Evolutionary conservation across 306 rosid species (phyloP).

Genomic region (Nissolia schottii): DNA sequence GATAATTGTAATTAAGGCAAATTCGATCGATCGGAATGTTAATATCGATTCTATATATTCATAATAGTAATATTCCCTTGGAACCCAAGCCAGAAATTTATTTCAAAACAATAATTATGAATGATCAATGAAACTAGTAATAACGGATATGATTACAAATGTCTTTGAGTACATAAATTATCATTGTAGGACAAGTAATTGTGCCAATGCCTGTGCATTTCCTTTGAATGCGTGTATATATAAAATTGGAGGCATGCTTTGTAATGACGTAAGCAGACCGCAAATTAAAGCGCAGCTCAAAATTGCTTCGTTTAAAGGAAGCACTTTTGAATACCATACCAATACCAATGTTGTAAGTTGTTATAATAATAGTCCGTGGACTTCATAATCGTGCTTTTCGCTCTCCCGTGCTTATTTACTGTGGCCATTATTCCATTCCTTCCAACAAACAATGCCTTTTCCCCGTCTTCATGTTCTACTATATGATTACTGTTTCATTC

Average conservation of each 20-base stretch:
- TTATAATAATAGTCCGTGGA: not conserved
- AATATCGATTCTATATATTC: too few species aligned
- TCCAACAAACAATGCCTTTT: slow-evolving; percentile 38
- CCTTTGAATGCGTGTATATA: not conserved
- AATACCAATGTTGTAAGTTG: slow-evolving; percentile 19
- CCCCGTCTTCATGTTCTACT: slow-evolving; percentile 27
- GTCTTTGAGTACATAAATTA: not conserved
- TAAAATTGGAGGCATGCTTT: slow-evolving; percentile 33
- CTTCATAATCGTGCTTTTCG: slow-evolving; percentile 33
- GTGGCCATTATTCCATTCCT: slow-evolving; percentile 34
- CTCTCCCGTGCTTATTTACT: slow-evolving; percentile 54
- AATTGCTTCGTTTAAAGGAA: slow-evolving; percentile 22
- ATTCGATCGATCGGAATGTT: too few species aligned
- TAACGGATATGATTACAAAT: too few species aligned
- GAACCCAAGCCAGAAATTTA: too few species aligned
- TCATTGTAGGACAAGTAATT: not conserved
- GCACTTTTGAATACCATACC: slow-evolving; percentile 18
- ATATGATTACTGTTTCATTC: slow-evolving; percentile 29
- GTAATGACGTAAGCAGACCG: slow-evolving; percentile 34
- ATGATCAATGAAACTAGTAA: too few species aligned
- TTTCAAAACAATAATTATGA: too few species aligned
- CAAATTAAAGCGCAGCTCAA: slow-evolving; percentile 2
- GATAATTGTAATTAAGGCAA: not conserved
- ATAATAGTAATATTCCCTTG: too few species aligned
- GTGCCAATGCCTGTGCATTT: not conserved